phyloP scores from a whole-genome alignment of 1,139 yeast species.

The Taphrina wiesneri region DNA sequence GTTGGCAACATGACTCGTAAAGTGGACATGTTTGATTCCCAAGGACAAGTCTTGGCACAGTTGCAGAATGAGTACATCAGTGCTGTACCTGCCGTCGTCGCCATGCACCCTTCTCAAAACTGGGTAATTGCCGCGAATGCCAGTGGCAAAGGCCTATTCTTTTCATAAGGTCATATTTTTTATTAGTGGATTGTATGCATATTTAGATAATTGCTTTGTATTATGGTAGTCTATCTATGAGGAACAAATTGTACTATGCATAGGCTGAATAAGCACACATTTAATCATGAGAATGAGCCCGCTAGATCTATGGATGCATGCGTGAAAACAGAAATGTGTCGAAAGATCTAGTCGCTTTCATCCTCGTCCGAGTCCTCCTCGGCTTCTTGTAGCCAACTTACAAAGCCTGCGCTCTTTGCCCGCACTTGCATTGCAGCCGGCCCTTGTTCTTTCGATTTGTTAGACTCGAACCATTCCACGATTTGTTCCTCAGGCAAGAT shows the following conservation, averaged over 20 bases:
- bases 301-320: neutral
- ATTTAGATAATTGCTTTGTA: neutral
- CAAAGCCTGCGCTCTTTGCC: slow-evolving; percentile 21
- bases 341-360: slow-evolving; percentile 11
- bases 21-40: slow-evolving; percentile 73
- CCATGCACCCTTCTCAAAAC: slow-evolving; percentile 78
- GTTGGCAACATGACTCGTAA: slow-evolving; percentile 92
- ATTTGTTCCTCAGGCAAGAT: slow-evolving; percentile 79
- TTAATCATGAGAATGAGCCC: neutral
- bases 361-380: slow-evolving; percentile 23
- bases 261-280: neutral
- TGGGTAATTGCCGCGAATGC: slow-evolving; percentile 95
- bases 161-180: neutral
- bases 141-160: slow-evolving; percentile 63
- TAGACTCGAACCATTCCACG: slow-evolving; percentile 63
- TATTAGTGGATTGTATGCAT: neutral
- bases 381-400: slow-evolving; percentile 28
- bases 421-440: neutral
- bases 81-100: slow-evolving; percentile 87
- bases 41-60: slow-evolving; percentile 78
- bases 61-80: slow-evolving; percentile 63
- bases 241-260: neutral
- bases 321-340: neutral
- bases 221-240: neutral
- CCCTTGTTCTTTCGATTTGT: slow-evolving; percentile 44